A percentile compares a stretch with the other conserved stretches of the same genome.
Evolutionary conservation across 306 rosid genomes (phyloP).

Genomic region (Fragaria vesca): DNA sequence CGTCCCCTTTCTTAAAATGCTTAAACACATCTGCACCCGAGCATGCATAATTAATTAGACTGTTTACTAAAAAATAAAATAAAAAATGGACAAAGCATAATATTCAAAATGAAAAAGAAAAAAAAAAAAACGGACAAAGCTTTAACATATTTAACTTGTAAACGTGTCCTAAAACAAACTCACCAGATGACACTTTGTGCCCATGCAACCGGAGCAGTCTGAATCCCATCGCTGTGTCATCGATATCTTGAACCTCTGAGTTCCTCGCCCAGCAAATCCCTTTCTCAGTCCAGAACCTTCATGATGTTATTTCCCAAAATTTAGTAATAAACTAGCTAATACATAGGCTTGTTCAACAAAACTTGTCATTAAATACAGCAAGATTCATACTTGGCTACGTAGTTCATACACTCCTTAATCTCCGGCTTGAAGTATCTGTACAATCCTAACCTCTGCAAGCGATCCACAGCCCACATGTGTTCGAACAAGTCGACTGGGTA

Average conservation of each 20-base stretch:
- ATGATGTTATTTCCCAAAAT: neutral
- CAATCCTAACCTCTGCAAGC: slow-evolving; percentile 82
- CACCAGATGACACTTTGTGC: slow-evolving; percentile 61
- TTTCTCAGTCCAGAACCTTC: slow-evolving; percentile 68
- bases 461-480: slow-evolving; percentile 75
- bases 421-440: slow-evolving; percentile 59
- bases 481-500: slow-evolving; percentile 90
- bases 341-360: neutral
- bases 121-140: neutral
- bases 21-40: slow-evolving; percentile 59
- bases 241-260: slow-evolving; percentile 67
- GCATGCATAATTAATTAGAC: neutral
- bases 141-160: neutral
- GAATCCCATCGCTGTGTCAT: slow-evolving; percentile 91
- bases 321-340: neutral
- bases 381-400: slow-evolving; percentile 53
- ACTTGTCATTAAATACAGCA: neutral
- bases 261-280: slow-evolving; percentile 92
- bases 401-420: slow-evolving; percentile 55
- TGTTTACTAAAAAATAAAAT: neutral
- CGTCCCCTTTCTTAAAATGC: slow-evolving; percentile 67
- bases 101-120: too few relatives aligned
- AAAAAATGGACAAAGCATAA: neutral
- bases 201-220: slow-evolving; percentile 70
- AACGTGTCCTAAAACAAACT: neutral